Evolutionary conservation across 768 basidiomycete species (phyloP), one percentile per base, ranked within the genome.

Genomic region (Phlegmacium glaucopus): DNA sequence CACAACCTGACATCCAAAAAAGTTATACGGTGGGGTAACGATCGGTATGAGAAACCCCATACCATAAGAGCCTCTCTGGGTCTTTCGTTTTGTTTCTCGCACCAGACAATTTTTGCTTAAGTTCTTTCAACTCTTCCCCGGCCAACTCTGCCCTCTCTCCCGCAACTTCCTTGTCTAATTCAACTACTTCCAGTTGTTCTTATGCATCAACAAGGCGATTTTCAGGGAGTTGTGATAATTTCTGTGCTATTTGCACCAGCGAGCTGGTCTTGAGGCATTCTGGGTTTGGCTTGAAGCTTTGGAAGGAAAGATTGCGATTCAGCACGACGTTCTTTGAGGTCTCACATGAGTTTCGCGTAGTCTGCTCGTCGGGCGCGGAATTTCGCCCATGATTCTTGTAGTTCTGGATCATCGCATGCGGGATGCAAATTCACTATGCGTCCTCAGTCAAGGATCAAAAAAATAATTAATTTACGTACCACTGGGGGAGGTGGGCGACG

Each of bases 91-190:
- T 98, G 95, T 63, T 91, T 96, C 71, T 97, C 94, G 86, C 53
- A 39, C 87, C 79, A 6, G 87, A 90, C 41, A 91, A 52, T 54
- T 75, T 79, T 66, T 97, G 94, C 57, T 77, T 87, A 49, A 86
- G 60, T 44, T 85, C 87, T 56, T 89, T 90, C 42, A 94, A 59
- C 60, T 94, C 92, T 0, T 74, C 65, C 61, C 92, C 85, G 0
- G 85, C 85, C 2, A 80, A 61, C 65, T 97, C 95, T 0, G 89
- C 85, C 49, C 82, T 82, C 65, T 97, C 95, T 61, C 97, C 96
- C 0, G 95, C 94, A 32, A 98, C 83, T 64, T 99, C 96, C 68
- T 92, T 93, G 63, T 99, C 96, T 56, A 99, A 68, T 78, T 90
- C 90, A 3, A 83, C 77, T 86, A 97, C 92, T 70, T 99, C 96